Percentiles rank a stretch among this genome's conserved stretches.
Evolutionary conservation across 192 early-diverging fungal genomes (phyloP).

Genomic region (Coemansia sp.): DNA sequence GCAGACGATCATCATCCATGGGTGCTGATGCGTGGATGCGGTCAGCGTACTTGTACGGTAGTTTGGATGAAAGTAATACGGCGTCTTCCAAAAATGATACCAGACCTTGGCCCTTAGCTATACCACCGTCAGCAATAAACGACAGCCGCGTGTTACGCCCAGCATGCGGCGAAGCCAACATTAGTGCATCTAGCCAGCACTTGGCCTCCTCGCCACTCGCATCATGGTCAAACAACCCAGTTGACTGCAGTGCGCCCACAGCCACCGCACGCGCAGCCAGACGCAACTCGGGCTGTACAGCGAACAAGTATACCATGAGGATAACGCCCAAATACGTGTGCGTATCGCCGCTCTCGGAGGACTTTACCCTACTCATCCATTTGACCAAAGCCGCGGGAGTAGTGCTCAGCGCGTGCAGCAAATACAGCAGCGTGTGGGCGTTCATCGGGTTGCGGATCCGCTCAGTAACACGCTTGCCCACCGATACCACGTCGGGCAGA

Average conservation of each 20-base stretch:
- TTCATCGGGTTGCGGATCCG: constrained; percentile 23
- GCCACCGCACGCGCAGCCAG: constrained; percentile 24
- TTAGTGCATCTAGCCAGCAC: constrained; percentile 50
- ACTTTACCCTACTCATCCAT: constrained; percentile 27
- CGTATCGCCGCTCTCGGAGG: background rate
- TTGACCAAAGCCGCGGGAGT: constrained; percentile 23
- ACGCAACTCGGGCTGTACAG: constrained; percentile 37
- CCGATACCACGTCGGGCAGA: constrained; percentile 11
- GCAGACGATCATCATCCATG: constrained; percentile 3
- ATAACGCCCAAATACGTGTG: constrained; percentile 39
- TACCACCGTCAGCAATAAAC: background rate
- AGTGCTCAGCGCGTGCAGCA: constrained; percentile 26
- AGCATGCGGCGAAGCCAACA: constrained; percentile 37
- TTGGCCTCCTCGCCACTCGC: constrained; percentile 22
- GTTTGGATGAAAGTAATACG: constrained; percentile 23
- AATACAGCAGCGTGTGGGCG: constrained; percentile 31
- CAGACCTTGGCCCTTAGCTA: constrained; percentile 20
- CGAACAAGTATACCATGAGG: constrained; percentile 28
- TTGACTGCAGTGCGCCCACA: constrained; percentile 23
- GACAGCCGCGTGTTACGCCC: constrained; percentile 17
- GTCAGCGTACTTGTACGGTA: constrained; percentile 50
- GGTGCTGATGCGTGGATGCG: constrained; percentile 23
- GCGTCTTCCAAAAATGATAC: constrained; percentile 45
- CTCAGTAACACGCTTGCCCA: background rate
- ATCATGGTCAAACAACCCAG: constrained; percentile 49